Conservation (phyloP, 768 basidiomycete species). For the Boletus bicolor region DNA sequence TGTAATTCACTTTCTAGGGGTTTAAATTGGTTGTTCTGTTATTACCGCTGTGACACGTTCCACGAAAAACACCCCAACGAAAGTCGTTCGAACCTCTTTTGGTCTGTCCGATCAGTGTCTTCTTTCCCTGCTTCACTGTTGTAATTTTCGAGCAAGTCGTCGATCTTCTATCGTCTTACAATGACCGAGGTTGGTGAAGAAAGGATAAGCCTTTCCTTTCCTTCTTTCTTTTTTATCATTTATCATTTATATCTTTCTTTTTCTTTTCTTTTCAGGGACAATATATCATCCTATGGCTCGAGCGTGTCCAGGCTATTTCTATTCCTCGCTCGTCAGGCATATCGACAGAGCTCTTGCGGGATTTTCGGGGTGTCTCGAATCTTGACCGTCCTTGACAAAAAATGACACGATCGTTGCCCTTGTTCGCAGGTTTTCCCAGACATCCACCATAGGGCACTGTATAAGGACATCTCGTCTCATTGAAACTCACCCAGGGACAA, state of each 20-base stretch:
- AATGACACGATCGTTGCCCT: background rate
- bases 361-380: background rate
- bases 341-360: background rate
- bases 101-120: conserved; percentile 3
- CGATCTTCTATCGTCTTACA: conserved; percentile 6
- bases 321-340: background rate
- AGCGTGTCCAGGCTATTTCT: background rate
- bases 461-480: background rate
- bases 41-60: conserved; percentile 18
- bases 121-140: background rate
- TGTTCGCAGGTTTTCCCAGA: background rate
- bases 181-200: background rate
- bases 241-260: too few relatives aligned
- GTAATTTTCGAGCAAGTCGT: conserved; percentile 1
- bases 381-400: background rate
- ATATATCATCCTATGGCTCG: background rate
- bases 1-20: conserved; percentile 1
- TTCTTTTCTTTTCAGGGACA: background rate
- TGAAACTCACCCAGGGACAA: conserved; percentile 2
- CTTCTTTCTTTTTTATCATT: background rate
- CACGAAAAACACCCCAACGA: conserved; percentile 2
- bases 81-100: background rate
- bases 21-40: conserved; percentile 3
- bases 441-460: background rate
- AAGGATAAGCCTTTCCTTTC: background rate